Percentiles rank a stretch among this genome's conserved stretches.
Conservation (phyloP, 2,329 filamentous ascomycete genomes). For the Pseudofabraea citricarpa region DNA sequence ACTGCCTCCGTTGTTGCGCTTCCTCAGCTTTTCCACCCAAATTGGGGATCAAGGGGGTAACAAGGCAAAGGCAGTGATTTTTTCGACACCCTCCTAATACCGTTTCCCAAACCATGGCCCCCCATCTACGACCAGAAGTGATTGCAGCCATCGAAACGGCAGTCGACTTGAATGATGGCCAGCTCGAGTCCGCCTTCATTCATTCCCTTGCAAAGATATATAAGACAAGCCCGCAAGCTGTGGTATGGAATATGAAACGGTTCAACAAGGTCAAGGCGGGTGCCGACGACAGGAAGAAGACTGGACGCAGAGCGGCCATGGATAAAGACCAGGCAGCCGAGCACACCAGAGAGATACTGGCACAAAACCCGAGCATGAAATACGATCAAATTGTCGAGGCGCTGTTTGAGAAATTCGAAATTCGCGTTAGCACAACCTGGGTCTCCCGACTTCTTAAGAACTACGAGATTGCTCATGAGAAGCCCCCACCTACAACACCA, state of each 20-base stretch:
- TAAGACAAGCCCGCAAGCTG: conserved; percentile 8
- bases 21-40: no score
- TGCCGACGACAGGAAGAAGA: conserved; percentile 5
- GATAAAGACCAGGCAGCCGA: conserved; percentile 9
- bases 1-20: no score
- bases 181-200: conserved; percentile 8
- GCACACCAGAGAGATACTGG: conserved; percentile 1
- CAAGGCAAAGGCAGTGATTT: no score
- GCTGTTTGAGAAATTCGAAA: neutral
- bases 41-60: no score
- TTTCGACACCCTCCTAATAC: no score
- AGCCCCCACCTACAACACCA: neutral
- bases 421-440: neutral
- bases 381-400: neutral
- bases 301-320: conserved; percentile 5
- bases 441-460: neutral
- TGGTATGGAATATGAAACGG: conserved; percentile 9
- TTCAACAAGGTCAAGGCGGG: conserved; percentile 8
- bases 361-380: neutral
- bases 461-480: neutral
- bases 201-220: conserved; percentile 8
- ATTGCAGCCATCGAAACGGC: conserved; percentile 7
- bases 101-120: neutral
- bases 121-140: conserved; percentile 3
- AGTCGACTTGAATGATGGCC: conserved; percentile 5